Base-by-base conservation (phyloP, 1,284 basidiomycete species). In the Leucoagaricus sp. region DNA sequence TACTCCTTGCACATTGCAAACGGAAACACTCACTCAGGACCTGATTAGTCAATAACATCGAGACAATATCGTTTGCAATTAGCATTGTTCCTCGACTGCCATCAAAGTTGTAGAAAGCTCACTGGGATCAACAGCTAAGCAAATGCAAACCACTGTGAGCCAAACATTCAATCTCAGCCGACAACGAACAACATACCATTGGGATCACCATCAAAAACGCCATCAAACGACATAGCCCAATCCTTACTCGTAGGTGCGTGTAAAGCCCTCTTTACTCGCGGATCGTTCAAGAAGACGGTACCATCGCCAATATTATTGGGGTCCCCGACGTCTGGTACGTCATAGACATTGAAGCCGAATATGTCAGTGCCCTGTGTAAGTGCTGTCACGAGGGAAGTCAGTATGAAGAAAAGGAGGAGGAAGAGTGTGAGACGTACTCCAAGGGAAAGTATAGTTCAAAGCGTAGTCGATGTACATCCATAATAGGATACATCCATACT, bases 201-300 rank as follows among this genome's bases (percentile, higher is more conserved):
- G 19, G 62, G 71, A 61, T 74, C 70, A 47, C 75, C 80, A 38
- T 38, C 36, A 63, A 86, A 88, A 8, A 81, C 76, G 62, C 79
- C 85, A 9, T 64, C 55, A 60, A 82, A 78, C 23, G 58, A 66
- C 55, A 74, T 60, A 1, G 58, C 61, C 88, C 88, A 91, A 52
- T 81, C 68, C 63, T 81, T 79, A 67, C 79, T 84, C 3, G 78
- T 83, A 3, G 88, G 87, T 1, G 87, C 88, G 67, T 91, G 88
- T 19, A 91, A 69, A 0, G 87, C 89, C 29, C 78, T 70, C 29
- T 80, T 73, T 7, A 78, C 81, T 19, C 68, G 74, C 26, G 76
- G 72, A 62, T 88, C 79, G 60, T 89, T 89, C 57, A 87, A 71
- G 67, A 87, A 89, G 29, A 80, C 68, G 36, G 70, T 73, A 4